These are phyloP conservation scores for Solanum chaucha DNA, from an alignment of 257 asterid species.

Conservation along the genomic window DNA sequence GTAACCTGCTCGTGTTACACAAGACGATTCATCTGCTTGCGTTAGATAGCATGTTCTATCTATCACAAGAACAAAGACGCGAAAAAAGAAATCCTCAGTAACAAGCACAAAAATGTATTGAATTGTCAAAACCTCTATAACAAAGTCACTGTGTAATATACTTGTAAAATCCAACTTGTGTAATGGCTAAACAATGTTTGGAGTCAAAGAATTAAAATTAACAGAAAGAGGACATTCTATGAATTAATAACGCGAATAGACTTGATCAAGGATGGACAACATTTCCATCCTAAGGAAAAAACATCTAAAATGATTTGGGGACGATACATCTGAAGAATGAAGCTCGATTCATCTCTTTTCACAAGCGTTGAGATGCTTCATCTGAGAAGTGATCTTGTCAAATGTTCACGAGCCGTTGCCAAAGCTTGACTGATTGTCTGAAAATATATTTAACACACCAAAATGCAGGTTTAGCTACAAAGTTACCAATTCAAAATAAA, in stretches of 20 bases:
- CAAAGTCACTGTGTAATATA: background rate
- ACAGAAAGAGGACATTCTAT: background rate
- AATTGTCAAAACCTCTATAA: background rate
- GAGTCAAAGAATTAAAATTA: background rate
- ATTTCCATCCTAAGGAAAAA: background rate
- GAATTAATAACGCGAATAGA: background rate
- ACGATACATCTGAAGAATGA: background rate
- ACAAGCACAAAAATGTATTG: background rate
- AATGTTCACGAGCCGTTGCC: too few relatives aligned
- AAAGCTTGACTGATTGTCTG: too few relatives aligned
- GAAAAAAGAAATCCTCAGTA: too few relatives aligned
- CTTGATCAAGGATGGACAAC: background rate
- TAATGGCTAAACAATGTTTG: background rate
- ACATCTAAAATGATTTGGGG: background rate
- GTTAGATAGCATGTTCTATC: too few relatives aligned
- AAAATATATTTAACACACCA: too few relatives aligned
- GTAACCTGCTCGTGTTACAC: too few relatives aligned
- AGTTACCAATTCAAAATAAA: background rate
- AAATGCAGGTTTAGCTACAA: too few relatives aligned
- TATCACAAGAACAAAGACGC: too few relatives aligned
- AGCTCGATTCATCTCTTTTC: too few relatives aligned
- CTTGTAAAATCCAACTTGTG: background rate
- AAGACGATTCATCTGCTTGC: too few relatives aligned
- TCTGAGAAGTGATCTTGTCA: too few relatives aligned
- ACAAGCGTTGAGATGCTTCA: too few relatives aligned